Evolutionary conservation across 306 rosid genomes (phyloP).

Genomic region (Cucumis sativus): DNA sequence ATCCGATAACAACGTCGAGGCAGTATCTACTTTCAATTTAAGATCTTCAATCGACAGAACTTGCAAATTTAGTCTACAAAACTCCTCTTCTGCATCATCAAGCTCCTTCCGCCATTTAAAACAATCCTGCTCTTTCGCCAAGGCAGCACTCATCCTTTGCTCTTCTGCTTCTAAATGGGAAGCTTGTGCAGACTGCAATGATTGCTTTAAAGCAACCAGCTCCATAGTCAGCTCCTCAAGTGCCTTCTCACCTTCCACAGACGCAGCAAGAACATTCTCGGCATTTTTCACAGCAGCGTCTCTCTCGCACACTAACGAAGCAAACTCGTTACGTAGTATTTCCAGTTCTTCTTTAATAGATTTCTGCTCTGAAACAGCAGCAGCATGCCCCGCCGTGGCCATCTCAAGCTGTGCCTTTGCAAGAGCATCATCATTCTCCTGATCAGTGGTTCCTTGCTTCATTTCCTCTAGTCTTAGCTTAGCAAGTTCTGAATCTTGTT

Average conservation of each 20-base stretch:
- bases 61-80: conserved; percentile 55
- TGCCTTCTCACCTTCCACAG: conserved; percentile 73
- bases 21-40: conserved; percentile 63
- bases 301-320: conserved; percentile 57
- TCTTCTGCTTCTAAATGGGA: conserved; percentile 94
- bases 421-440: conserved; percentile 77
- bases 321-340: conserved; percentile 42
- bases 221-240: conserved; percentile 75
- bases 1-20: conserved; percentile 65
- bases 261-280: conserved; percentile 54
- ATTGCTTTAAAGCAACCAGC: conserved; percentile 64
- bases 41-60: conserved; percentile 66
- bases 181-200: conserved; percentile 70
- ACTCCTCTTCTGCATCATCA: conserved; percentile 74
- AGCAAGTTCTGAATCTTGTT: conserved; percentile 93
- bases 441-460: conserved; percentile 77
- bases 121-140: conserved; percentile 89
- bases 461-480: conserved; percentile 89
- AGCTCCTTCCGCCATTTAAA: conserved; percentile 85
- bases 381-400: conserved; percentile 64
- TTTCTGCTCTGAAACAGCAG: conserved; percentile 65
- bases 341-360: conserved; percentile 71
- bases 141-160: conserved; percentile 65
- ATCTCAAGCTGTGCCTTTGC: conserved; percentile 97
- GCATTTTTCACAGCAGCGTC: conserved; percentile 64